Conservation (phyloP, 2,329 filamentous ascomycete species). For the Botrytis aclada region DNA sequence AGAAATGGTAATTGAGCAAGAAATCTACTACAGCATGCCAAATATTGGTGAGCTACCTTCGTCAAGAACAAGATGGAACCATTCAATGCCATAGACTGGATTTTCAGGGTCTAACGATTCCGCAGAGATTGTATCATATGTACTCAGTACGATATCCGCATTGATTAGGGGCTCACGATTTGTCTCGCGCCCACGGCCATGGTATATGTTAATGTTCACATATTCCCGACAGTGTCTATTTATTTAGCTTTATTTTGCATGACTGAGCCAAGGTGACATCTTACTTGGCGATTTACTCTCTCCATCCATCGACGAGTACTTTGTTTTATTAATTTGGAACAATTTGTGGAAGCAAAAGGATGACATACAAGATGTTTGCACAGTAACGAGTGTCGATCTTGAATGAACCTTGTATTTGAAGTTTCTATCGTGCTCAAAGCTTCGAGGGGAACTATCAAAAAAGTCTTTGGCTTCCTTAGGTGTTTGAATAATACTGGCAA, state of each 20-base stretch:
- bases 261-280: background rate
- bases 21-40: background rate
- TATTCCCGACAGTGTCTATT: constrained; percentile 37
- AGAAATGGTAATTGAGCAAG: background rate
- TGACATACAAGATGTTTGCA: constrained; percentile 43
- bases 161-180: constrained; percentile 31
- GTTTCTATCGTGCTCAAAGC: background rate
- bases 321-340: constrained; percentile 13
- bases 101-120: constrained; percentile 36
- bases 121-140: constrained; percentile 45
- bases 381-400: constrained; percentile 44
- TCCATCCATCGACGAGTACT: constrained; percentile 45
- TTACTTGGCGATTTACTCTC: constrained; percentile 41
- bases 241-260: background rate
- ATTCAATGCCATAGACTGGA: constrained; percentile 40
- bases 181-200: constrained; percentile 37
- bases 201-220: constrained; percentile 40
- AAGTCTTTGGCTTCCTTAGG: constrained; percentile 36
- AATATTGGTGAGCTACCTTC: constrained; percentile 40
- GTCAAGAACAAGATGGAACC: constrained; percentile 45
- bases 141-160: constrained; percentile 46
- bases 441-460: background rate
- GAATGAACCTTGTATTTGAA: constrained; percentile 24
- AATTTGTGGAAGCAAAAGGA: background rate
- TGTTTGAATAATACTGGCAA: constrained; percentile 46